A percentile compares a stretch with the other conserved stretches of the same genome.
Conservation (phyloP, 1,139 yeast species). For the Diutina mesorugosa region DNA sequence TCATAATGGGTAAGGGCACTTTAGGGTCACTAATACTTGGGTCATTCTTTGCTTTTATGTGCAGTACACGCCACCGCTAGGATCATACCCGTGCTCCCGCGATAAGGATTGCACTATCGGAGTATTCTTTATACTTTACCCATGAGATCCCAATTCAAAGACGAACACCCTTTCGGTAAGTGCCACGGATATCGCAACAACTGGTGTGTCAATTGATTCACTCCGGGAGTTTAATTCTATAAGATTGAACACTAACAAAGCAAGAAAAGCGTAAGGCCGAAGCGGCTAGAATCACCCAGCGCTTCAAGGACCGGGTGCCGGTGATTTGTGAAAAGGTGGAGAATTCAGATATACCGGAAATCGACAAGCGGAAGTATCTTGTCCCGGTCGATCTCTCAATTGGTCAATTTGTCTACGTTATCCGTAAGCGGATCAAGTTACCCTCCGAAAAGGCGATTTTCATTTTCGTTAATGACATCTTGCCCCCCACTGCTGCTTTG, state of each 20-base stretch:
- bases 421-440: conserved; percentile 87
- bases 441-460: conserved; percentile 97
- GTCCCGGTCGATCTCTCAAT: conserved; percentile 95
- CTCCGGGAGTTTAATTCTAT: background rate
- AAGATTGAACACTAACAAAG: conserved; percentile 2
- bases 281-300: conserved; percentile 80
- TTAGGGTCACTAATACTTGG: background rate
- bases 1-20: background rate
- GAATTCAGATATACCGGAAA: conserved; percentile 90
- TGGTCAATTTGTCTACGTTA: conserved; percentile 95
- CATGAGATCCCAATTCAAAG: conserved; percentile 88
- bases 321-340: conserved; percentile 97
- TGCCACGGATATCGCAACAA: conserved; percentile 7
- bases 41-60: background rate
- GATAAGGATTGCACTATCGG: background rate
- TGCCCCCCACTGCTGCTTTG: conserved; percentile 96
- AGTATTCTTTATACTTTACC: background rate
- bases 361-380: conserved; percentile 91
- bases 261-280: conserved; percentile 94
- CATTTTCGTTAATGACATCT: conserved; percentile 88
- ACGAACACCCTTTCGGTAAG: conserved; percentile 80
- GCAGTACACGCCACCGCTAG: conserved; percentile 1
- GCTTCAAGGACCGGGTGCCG: conserved; percentile 87
- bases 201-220: background rate
- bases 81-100: background rate